Conservation (phyloP, 108 stramenopile genomes). For the Fragilariopsis cylindrus region DNA sequence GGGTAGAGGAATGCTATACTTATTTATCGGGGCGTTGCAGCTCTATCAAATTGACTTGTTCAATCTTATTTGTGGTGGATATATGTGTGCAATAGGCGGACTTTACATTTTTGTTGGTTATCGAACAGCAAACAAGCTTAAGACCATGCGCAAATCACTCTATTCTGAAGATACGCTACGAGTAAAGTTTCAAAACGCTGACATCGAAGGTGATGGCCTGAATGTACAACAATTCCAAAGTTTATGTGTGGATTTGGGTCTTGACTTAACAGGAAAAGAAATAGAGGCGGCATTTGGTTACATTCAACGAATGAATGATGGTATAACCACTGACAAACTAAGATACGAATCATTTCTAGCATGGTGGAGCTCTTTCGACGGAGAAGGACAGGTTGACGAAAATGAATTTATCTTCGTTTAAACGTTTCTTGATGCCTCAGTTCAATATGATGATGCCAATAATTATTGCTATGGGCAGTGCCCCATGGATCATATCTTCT, state of each 20-base stretch:
- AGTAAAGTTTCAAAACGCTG: slow-evolving; percentile 39
- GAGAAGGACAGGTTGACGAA: slow-evolving; percentile 19
- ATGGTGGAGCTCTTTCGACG: slow-evolving; percentile 38
- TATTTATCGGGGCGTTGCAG: slow-evolving; percentile 53
- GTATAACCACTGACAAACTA: slow-evolving; percentile 19
- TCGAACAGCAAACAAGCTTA: slow-evolving; percentile 45
- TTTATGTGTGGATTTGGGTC: slow-evolving; percentile 31
- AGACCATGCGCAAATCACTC: slow-evolving; percentile 34
- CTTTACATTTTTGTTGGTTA: slow-evolving; percentile 45
- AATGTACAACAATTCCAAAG: slow-evolving; percentile 37
- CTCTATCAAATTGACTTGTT: slow-evolving; percentile 34
- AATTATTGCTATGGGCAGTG: too few relatives aligned
- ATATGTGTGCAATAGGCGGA: slow-evolving; percentile 53
- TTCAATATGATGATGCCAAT: too few relatives aligned
- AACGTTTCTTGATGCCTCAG: too few relatives aligned
- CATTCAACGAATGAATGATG: slow-evolving; percentile 17
- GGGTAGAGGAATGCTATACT: slow-evolving; percentile 57
- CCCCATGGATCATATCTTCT: too few relatives aligned
- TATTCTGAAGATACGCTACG: slow-evolving; percentile 35
- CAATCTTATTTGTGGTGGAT: slow-evolving; percentile 38
- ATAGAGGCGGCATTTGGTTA: slow-evolving; percentile 26
- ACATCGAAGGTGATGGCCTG: slow-evolving; percentile 38
- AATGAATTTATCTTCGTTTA: slow-evolving; percentile 31
- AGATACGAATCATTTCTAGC: slow-evolving; percentile 32
- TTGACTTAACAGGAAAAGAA: slow-evolving; percentile 33